Percentiles rank a stretch among this genome's conserved stretches.
Conservation (phyloP, 2,329 filamentous ascomycete genomes). For the Phialophora macrospora region DNA sequence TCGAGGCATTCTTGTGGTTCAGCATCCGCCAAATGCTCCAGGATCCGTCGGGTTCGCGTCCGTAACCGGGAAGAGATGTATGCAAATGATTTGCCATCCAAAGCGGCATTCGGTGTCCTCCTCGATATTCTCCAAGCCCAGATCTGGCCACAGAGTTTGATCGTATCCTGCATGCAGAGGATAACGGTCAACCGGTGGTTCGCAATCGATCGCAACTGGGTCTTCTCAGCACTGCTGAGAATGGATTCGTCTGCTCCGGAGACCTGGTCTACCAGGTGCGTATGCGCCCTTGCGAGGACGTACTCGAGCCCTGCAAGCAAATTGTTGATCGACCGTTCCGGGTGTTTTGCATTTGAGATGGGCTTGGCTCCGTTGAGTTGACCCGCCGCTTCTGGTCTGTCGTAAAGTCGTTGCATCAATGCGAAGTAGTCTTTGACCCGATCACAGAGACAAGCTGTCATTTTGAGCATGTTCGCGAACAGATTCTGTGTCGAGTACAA, state of each 20-base stretch:
- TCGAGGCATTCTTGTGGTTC: slow-evolving; percentile 94
- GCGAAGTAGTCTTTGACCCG: slow-evolving; percentile 76
- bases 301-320: slow-evolving; percentile 92
- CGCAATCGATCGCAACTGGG: slow-evolving; percentile 79
- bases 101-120: slow-evolving; percentile 61
- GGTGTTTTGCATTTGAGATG: slow-evolving; percentile 38
- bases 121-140: slow-evolving; percentile 88
- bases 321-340: slow-evolving; percentile 63
- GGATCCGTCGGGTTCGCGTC: slow-evolving; percentile 81
- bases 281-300: slow-evolving; percentile 83
- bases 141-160: slow-evolving; percentile 87
- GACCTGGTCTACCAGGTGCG: slow-evolving; percentile 65
- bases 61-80: slow-evolving; percentile 91
- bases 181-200: slow-evolving; percentile 93
- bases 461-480: slow-evolving; percentile 81
- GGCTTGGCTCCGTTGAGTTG: slow-evolving; percentile 18
- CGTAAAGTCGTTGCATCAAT: slow-evolving; percentile 69
- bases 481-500: slow-evolving; percentile 81
- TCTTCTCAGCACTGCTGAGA: slow-evolving; percentile 64
- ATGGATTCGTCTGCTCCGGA: slow-evolving; percentile 20
- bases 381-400: slow-evolving; percentile 42
- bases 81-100: slow-evolving; percentile 78
- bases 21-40: slow-evolving; percentile 90
- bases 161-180: slow-evolving; percentile 94
- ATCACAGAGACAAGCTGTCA: slow-evolving; percentile 86